Evolutionary conservation across 108 stramenopile species (phyloP).

Genomic region (Nitzschia sp.): DNA sequence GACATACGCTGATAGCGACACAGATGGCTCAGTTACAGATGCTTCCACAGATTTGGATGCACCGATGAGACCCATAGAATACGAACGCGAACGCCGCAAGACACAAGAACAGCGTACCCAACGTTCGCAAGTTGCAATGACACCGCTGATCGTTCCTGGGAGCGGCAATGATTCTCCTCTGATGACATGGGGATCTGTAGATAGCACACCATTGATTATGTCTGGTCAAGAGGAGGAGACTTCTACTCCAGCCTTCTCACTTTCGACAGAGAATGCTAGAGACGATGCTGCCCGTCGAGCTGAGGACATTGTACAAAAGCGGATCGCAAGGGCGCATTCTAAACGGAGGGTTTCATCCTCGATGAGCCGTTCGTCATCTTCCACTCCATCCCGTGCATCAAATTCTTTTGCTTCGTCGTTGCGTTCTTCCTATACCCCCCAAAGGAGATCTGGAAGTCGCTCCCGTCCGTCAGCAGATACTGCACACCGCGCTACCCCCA

Average conservation of each 20-base stretch:
- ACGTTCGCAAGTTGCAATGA: constrained; percentile 68
- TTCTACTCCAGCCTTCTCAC: background rate
- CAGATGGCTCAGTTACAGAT: constrained; percentile 40
- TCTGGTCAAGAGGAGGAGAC: constrained; percentile 11
- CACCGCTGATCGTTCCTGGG: constrained; percentile 68
- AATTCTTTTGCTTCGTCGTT: constrained; percentile 28
- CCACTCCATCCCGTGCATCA: constrained; percentile 6
- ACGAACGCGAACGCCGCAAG: constrained; percentile 33
- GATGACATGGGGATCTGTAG: constrained; percentile 73
- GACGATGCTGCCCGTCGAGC: constrained; percentile 30
- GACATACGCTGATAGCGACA: constrained; percentile 4
- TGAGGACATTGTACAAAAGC: constrained; percentile 13
- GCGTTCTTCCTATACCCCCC: constrained; percentile 33
- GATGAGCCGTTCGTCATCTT: background rate
- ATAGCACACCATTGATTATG: constrained; percentile 57
- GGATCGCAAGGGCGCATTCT: constrained; percentile 22
- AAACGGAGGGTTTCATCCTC: background rate
- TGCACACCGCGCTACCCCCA: constrained; percentile 15
- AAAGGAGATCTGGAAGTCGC: background rate
- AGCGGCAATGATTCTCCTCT: constrained; percentile 53
- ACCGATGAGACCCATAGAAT: constrained; percentile 32
- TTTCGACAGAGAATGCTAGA: constrained; percentile 14
- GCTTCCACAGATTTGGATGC: constrained; percentile 77
- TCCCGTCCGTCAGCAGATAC: background rate
- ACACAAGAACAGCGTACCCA: constrained; percentile 27